phyloP scores from a whole-genome alignment of 768 basidiomycete genomes.

The Lyophyllum decastes region DNA sequence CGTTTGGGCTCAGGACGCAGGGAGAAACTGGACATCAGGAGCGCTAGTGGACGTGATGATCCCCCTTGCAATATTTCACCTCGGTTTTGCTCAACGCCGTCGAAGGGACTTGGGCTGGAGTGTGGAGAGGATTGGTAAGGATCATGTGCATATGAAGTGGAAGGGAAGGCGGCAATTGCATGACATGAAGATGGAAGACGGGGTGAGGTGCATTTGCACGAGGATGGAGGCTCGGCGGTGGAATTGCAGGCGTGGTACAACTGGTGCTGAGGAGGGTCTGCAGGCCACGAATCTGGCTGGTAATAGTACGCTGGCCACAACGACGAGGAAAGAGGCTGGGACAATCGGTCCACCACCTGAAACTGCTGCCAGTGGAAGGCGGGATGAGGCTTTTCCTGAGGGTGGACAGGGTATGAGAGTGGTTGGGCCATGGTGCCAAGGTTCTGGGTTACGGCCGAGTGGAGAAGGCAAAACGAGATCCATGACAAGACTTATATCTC shows the following conservation, averaged over 20 bases:
- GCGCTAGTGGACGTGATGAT: background rate
- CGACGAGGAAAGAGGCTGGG: background rate
- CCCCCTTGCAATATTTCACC: too few relatives aligned
- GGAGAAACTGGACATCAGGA: background rate
- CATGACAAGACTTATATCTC: conserved; percentile 18
- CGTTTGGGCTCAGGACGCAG: background rate
- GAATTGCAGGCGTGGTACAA: background rate
- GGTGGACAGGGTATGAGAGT: background rate
- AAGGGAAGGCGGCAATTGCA: background rate
- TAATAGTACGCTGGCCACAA: background rate
- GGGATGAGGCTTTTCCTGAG: background rate
- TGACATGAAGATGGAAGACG: background rate
- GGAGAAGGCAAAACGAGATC: background rate
- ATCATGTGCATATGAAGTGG: background rate
- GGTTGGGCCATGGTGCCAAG: conserved; percentile 1
- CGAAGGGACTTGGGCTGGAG: conserved; percentile 11
- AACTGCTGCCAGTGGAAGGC: background rate
- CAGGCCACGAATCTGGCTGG: background rate
- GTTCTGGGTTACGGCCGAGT: background rate
- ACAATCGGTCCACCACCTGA: background rate
- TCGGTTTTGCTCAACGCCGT: conserved; percentile 6
- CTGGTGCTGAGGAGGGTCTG: background rate
- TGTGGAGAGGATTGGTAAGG: conserved; percentile 11
- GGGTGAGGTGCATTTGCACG: background rate
- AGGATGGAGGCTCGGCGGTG: background rate